Evolutionary conservation across 2,329 filamentous ascomycete genomes (phyloP).

Genomic region (Magnaporthales sp.): DNA sequence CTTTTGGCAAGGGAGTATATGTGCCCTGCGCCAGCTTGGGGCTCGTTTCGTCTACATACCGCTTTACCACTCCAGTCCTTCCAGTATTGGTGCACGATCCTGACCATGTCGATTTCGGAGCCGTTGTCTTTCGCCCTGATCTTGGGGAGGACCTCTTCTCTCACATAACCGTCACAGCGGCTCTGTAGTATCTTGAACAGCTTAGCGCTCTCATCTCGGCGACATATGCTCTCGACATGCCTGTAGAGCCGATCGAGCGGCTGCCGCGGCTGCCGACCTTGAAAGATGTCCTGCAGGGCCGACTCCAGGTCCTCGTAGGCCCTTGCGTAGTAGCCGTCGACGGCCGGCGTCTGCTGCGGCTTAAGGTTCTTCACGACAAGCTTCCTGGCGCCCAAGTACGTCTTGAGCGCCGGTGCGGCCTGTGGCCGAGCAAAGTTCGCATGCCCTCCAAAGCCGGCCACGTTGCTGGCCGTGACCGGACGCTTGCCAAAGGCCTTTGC

Average conservation of each 20-base stretch:
- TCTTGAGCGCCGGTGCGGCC: conserved; percentile 42
- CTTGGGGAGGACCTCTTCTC: conserved; percentile 45
- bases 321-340: conserved; percentile 69
- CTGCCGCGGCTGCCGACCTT: conserved; percentile 48
- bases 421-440: conserved; percentile 7
- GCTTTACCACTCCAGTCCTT: conserved; percentile 68
- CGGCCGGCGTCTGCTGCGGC: conserved; percentile 43
- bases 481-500: conserved; percentile 25
- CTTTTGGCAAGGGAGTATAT: background rate
- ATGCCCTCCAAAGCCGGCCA: conserved; percentile 24
- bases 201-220: conserved; percentile 61
- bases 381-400: conserved; percentile 70
- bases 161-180: conserved; percentile 61
- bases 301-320: conserved; percentile 66
- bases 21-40: background rate
- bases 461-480: conserved; percentile 16
- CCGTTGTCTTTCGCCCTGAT: conserved; percentile 42
- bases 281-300: conserved; percentile 68
- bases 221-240: conserved; percentile 84
- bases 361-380: conserved; percentile 91
- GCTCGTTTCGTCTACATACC: conserved; percentile 34
- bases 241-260: conserved; percentile 88
- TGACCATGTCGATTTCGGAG: conserved; percentile 56
- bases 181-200: conserved; percentile 59
- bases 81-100: conserved; percentile 53